Percentiles rank a stretch among this genome's conserved stretches.
Evolutionary conservation across 1,284 basidiomycete species (phyloP).

Genomic region (Ustilago shanxiensis): DNA sequence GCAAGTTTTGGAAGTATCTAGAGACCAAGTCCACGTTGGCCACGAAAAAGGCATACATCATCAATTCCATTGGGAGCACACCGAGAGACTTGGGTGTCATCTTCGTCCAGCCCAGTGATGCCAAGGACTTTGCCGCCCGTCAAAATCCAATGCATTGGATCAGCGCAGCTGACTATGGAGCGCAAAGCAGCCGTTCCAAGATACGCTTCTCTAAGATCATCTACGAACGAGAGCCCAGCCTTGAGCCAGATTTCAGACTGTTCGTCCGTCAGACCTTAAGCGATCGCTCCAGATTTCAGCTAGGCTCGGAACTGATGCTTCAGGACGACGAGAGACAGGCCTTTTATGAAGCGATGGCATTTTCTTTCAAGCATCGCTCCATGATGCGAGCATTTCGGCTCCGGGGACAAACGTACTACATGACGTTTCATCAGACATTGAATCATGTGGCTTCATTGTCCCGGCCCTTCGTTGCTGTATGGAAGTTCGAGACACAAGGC

Average conservation of each 20-base stretch:
- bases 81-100: neutral
- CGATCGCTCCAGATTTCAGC: neutral
- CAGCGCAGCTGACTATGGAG: neutral
- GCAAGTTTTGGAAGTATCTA: neutral
- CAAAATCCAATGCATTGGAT: neutral
- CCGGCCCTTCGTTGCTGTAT: neutral
- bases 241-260: neutral
- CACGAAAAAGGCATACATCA: neutral
- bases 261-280: neutral
- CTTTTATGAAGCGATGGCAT: neutral
- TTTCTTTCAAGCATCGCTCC: neutral
- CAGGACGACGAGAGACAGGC: neutral
- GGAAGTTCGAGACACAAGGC: neutral
- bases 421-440: neutral
- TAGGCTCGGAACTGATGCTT: neutral
- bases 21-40: neutral
- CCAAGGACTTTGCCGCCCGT: neutral
- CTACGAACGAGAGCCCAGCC: neutral
- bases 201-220: neutral
- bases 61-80: neutral
- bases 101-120: neutral
- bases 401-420: neutral
- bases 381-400: neutral
- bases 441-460: neutral
- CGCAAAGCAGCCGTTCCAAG: neutral